Evolutionary conservation across 169 alveolate genomes (phyloP).

Genomic region (Cystoisospora suis): DNA sequence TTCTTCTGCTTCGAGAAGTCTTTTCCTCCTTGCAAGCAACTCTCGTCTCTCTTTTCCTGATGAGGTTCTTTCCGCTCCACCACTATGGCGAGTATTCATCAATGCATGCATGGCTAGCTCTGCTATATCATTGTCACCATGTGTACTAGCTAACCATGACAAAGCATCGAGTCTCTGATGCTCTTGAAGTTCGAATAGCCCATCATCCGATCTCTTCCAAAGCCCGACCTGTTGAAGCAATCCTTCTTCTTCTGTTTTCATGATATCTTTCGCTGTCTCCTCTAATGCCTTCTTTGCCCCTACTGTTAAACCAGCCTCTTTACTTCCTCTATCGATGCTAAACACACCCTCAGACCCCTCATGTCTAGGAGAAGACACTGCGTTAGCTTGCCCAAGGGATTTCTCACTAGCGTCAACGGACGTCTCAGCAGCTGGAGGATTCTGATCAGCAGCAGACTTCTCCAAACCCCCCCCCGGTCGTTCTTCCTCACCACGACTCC

Average conservation of each 20-base stretch:
- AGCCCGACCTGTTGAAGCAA: not conserved
- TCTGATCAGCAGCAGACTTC: no score
- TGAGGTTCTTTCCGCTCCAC: not conserved
- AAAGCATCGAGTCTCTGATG: not conserved
- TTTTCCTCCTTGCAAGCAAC: not conserved
- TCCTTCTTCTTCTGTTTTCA: not conserved
- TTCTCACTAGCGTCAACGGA: no score
- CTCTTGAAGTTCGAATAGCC: not conserved
- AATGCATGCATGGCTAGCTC: not conserved
- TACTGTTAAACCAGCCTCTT: not conserved
- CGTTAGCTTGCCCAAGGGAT: no score
- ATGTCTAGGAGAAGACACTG: no score
- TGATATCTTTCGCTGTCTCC: not conserved
- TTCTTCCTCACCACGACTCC: no score
- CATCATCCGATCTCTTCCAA: not conserved
- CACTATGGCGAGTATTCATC: not conserved
- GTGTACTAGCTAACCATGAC: not conserved
- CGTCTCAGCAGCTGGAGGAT: no score
- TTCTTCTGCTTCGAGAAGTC: not conserved
- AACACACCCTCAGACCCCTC: no score
- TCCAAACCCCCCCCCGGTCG: no score
- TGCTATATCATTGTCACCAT: not conserved
- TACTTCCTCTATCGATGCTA: not conserved
- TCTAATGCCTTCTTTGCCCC: not conserved
- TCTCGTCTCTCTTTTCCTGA: not conserved